Evolutionary conservation across 768 basidiomycete genomes (phyloP), one percentile per base, ranked within the genome.

Genomic region (Tricholoma flavovirens): DNA sequence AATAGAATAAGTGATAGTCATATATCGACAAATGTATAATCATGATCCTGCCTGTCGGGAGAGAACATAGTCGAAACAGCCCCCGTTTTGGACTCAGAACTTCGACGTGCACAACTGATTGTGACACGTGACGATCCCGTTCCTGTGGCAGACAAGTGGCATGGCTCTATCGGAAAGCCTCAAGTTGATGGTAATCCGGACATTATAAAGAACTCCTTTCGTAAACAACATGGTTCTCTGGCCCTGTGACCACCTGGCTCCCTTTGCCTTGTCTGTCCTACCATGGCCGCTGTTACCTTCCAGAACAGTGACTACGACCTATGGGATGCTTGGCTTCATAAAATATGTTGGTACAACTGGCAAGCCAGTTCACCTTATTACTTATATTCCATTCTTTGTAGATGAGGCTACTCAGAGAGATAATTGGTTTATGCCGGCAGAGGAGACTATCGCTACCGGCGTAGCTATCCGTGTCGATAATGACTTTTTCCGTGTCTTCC

Each of bases 371-470:
- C 40, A 21, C 5, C 33, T 24, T 32, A 15, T 38, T 42, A 14
- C 22, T n/a, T 17, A 55, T n/a, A n/a, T n/a, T 40, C 4, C 21
- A 22, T 9, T 40, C 17, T 35, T 72, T 1, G 2, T 22, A 64
- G 87, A 90, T 66, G 79, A 80, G 60, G 73, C 66, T 60, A 80
- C 78, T 0, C 77, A 78, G 63, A 81, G 82, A 49, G 87, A 87
- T 62, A 87, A 88, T 42, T 90, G 88, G 88, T 90, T 91, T 70
- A 88, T 88, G 72, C 87, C 87, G 15, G 77, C 82, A 0, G 82
- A 86, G 60, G 87, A 89, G 62, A 82, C 85, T 43, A 69, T 84
- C 60, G 77, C 86, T 29, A 85, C 85, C 0, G 88, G 89, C 49
- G 89, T 90, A 46, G 87, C 84, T 59, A 73, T 91, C 48, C 82